Evolutionary conservation across 2,329 filamentous ascomycete species (phyloP), one percentile per base, ranked within the genome.

Genomic region (Cladosporium halotolerans): DNA sequence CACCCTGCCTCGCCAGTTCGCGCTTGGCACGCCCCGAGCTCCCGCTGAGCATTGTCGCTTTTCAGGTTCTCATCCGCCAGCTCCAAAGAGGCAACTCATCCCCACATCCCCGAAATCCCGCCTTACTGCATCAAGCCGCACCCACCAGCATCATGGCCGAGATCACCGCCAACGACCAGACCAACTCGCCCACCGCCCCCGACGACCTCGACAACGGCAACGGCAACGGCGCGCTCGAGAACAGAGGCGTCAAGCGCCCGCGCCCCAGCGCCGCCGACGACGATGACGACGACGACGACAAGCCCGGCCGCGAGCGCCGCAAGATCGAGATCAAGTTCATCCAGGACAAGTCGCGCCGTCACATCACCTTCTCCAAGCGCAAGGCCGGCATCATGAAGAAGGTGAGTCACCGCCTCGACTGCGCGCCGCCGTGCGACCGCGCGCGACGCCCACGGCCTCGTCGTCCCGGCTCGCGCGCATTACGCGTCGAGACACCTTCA

Each of bases 271-370:
- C 86, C 64, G 70, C 66, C 50, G 81, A 84, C 50, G 84, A 85
- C 66, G 92, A 97, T 70, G 93, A 97, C 70, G 93, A 97, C 62
- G 92, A 97, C 61, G 93, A 97, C 61, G 92, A 96, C 73, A 97
- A 97, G 83, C 89, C 89, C 59, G 90, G 90, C 69, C 91, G 93
- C 74, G 93, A 97, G 82, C 86, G 93, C 70, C 85, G 93, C 77
- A 99, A 99, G 86, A 99, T 99, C 68, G 93, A 99, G 76, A 99
- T 99, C 78, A 99, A 99, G 82, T 99, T 99, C 78, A 99, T 99
- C 74, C 92, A 91, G 75, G 93, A 99, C 77, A 99, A 99, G 80
- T 97, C 92, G 76, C 90, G 93, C 76, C 88, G 93, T 59, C 93
- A 99, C 79, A 99, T 97, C 72, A 97, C 93, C 67, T 97, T 99